Percentiles rank a stretch among this genome's conserved stretches.
Evolutionary conservation across 768 basidiomycete species (phyloP).

Genomic region (Tricholoma sp.): DNA sequence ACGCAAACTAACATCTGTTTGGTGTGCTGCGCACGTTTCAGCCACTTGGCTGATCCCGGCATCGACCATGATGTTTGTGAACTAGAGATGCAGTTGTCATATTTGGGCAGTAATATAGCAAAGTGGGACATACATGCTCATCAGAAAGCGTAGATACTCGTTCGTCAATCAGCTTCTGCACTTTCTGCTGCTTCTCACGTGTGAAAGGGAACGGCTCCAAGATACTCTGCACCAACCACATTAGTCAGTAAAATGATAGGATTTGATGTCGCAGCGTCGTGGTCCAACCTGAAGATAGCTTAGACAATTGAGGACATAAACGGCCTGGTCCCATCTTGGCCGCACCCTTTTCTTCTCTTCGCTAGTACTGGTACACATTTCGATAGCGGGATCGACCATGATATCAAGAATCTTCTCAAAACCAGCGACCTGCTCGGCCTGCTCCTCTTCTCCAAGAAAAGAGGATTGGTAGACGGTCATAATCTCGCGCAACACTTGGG

Average conservation of each 20-base stretch:
- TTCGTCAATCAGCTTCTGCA: conserved; percentile 59
- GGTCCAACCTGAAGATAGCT: conserved; percentile 70
- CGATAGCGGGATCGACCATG: conserved; percentile 79
- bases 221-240: conserved; percentile 39
- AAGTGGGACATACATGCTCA: conserved; percentile 65
- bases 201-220: conserved; percentile 71
- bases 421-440: conserved; percentile 32
- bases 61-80: conserved; percentile 45
- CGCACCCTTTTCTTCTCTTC: conserved; percentile 56
- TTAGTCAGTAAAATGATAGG: neutral
- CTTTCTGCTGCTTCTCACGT: conserved; percentile 44
- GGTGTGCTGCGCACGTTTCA: conserved; percentile 35
- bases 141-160: conserved; percentile 62
- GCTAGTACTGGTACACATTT: conserved; percentile 64
- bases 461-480: conserved; percentile 88
- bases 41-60: conserved; percentile 48
- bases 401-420: conserved; percentile 77
- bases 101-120: neutral
- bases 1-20: conserved; percentile 27
- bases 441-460: conserved; percentile 60
- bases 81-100: conserved; percentile 26
- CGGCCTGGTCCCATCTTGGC: conserved; percentile 71
- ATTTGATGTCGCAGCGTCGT: neutral
- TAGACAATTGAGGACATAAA: conserved; percentile 85
- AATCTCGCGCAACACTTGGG: conserved; percentile 81